phyloP scores from a whole-genome alignment of 2,329 filamentous ascomycete species.

The Alternaria infectoria region DNA sequence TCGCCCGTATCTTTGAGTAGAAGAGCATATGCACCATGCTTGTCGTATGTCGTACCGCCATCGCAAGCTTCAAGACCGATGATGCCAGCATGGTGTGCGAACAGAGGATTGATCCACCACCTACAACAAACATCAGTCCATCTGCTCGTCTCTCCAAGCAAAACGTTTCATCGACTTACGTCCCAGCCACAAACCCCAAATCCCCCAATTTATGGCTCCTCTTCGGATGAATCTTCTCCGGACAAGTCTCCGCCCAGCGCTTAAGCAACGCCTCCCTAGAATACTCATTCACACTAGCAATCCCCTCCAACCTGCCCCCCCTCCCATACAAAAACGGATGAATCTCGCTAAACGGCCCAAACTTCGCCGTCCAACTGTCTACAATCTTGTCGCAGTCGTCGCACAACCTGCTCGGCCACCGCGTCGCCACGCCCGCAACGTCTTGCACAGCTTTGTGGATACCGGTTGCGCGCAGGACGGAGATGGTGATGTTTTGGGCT shows the following conservation, averaged over 20 bases:
- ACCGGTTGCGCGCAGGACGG: slow-evolving; percentile 51
- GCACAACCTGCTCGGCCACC: slow-evolving; percentile 55
- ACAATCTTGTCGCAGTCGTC: slow-evolving; percentile 54
- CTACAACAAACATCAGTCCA: slow-evolving; percentile 39
- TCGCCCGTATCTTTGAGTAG: slow-evolving; percentile 52
- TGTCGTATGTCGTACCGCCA: slow-evolving; percentile 53
- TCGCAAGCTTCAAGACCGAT: slow-evolving; percentile 52
- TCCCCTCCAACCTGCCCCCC: slow-evolving; percentile 52
- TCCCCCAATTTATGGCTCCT: slow-evolving; percentile 47
- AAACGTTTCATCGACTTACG: slow-evolving; percentile 41
- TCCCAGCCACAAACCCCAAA: slow-evolving; percentile 55
- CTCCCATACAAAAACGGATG: slow-evolving; percentile 51
- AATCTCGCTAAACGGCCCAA: slow-evolving; percentile 48
- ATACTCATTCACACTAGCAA: slow-evolving; percentile 48
- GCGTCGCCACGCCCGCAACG: slow-evolving; percentile 53
- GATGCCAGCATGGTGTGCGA: slow-evolving; percentile 56
- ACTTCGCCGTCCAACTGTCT: slow-evolving; percentile 47
- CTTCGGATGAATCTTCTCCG: slow-evolving; percentile 35
- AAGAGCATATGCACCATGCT: slow-evolving; percentile 54
- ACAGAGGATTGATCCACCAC: slow-evolving; percentile 59
- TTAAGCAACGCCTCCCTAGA: slow-evolving; percentile 47
- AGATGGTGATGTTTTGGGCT: slow-evolving; percentile 35
- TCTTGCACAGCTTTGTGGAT: slow-evolving; percentile 55
- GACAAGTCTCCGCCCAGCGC: slow-evolving; percentile 40
- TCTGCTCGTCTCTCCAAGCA: background rate